Percentiles rank a stretch among this genome's conserved stretches.
Evolutionary conservation across 768 basidiomycete species (phyloP).

Genomic region (Melanogaster broomeanus): DNA sequence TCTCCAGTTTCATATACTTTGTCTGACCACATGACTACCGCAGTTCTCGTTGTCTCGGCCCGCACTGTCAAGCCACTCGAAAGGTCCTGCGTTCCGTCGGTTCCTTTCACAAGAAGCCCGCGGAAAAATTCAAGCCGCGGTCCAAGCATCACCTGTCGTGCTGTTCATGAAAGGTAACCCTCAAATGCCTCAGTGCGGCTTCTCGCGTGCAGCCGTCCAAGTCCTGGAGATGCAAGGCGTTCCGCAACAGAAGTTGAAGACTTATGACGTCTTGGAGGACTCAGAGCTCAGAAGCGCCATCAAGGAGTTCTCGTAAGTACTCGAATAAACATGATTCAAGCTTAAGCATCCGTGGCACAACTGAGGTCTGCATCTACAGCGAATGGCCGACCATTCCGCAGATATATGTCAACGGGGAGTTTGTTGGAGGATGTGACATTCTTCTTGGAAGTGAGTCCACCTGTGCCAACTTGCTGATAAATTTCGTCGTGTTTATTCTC

Average conservation of each 20-base stretch:
- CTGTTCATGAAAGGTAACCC: conserved; percentile 99
- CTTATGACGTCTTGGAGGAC: conserved; percentile 90
- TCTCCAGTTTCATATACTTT: neutral
- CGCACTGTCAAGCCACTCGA: conserved; percentile 4
- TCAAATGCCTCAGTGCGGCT: conserved; percentile 85
- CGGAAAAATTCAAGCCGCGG: conserved; percentile 67
- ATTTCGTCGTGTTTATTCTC: neutral
- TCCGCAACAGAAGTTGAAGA: conserved; percentile 75
- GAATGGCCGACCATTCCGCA: conserved; percentile 99
- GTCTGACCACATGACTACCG: neutral
- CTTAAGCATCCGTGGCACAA: neutral
- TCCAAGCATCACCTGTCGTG: conserved; percentile 78
- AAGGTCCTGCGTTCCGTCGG: conserved; percentile 32
- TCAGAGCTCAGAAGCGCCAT: conserved; percentile 79
- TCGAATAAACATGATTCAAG: neutral
- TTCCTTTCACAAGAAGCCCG: conserved; percentile 66
- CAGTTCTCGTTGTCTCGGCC: conserved; percentile 13
- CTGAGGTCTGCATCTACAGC: conserved; percentile 40
- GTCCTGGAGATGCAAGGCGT: conserved; percentile 86
- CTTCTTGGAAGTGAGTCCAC: conserved; percentile 75
- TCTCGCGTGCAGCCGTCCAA: conserved; percentile 92
- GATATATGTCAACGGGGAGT: conserved; percentile 92
- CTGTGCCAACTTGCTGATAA: neutral
- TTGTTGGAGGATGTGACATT: conserved; percentile 97
- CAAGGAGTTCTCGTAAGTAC: conserved; percentile 95